Evolutionary conservation across 2,329 filamentous ascomycete species (phyloP), one percentile per base, ranked within the genome.

Genomic region (Stagonosporopsis tanaceti): DNA sequence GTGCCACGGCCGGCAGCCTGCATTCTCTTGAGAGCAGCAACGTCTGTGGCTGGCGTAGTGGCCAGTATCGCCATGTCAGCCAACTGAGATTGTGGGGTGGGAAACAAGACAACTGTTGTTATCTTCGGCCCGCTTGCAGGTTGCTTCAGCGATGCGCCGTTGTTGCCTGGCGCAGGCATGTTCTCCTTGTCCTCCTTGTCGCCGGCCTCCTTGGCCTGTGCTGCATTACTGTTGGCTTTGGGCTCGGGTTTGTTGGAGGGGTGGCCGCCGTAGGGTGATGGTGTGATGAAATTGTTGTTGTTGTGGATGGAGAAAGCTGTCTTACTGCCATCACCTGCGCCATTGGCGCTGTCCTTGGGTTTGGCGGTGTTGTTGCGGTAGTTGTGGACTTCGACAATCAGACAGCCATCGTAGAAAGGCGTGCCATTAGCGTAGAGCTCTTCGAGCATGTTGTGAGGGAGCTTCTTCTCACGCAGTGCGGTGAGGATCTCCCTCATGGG

Each of bases 311-410:
- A 97, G 62, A 91, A 94, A 11, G 89, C 87, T 37, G 85, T 85
- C 51, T 88, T 89, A 63, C 83, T 70, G 30, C 66, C 87, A 34
- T 85, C 85, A 20, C 84, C 80, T 1, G 86, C 81, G 66, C 56
- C 77, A 61, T 60, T 72, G 40, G 73, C 69, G 53, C 76, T 66
- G 81, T 82, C 64, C 85, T 87, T 71, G 9, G 80, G 74, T 63
- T 92, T 65, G 84, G 80, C 60, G 84, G 83, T 44, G 83, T 82
- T 39, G 80, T 89, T 87, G 69, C 90, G 91, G 79, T 97, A 91
- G 73, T 98, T 92, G 69, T 96, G 86, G n/a, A 98, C 82, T 75
- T 96, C 89, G 34, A 99, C 93, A 65, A 99, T 98, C 55, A 99
- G 84, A 71, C 94, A 97, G 30, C 86, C 82, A 76, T 98, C 93